Conservation (phyloP, 805 yeast genomes). For the Starmerella etchellsii region DNA sequence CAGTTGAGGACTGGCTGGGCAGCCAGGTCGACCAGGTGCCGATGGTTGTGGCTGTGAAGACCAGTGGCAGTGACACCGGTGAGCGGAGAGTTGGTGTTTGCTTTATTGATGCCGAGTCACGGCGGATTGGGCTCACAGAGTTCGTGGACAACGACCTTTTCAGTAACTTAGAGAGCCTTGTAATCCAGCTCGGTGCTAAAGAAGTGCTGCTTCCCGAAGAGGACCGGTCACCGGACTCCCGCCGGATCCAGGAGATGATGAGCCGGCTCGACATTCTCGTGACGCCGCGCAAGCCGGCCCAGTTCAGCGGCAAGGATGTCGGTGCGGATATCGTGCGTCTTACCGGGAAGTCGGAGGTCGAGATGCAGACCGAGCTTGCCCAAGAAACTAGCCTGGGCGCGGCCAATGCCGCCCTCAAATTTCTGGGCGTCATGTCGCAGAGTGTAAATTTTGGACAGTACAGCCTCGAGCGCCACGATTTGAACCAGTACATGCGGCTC, state of each 20-base stretch:
- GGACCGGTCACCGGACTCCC: conserved; percentile 32
- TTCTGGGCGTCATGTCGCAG: conserved; percentile 51
- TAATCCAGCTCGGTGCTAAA: conserved; percentile 80
- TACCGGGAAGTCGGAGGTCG: conserved; percentile 36
- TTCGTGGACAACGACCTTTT: conserved; percentile 78
- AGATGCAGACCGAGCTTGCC: conserved; percentile 30
- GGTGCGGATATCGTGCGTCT: conserved; percentile 69
- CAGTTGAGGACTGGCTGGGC: conserved; percentile 56
- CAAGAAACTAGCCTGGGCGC: conserved; percentile 46
- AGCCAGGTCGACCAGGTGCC: conserved; percentile 35
- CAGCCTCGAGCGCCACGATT: conserved; percentile 50
- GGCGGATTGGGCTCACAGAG: conserved; percentile 58
- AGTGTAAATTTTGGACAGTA: conserved; percentile 40
- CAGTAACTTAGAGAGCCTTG: conserved; percentile 71
- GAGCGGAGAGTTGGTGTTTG: conserved; percentile 58
- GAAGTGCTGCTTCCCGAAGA: conserved; percentile 53
- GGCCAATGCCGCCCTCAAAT: conserved; percentile 54
- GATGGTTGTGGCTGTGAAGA: conserved; percentile 42
- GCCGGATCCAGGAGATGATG: conserved; percentile 56
- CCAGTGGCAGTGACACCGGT: conserved; percentile 29
- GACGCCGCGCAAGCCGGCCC: conserved; percentile 44
- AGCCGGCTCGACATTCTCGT: conserved; percentile 68
- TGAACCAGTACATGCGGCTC: conserved; percentile 73
- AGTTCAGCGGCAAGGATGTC: conserved; percentile 36
- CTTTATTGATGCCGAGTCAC: conserved; percentile 59